phyloP scores from a whole-genome alignment of 257 asterid species.

The Cynanchum wilfordii region DNA sequence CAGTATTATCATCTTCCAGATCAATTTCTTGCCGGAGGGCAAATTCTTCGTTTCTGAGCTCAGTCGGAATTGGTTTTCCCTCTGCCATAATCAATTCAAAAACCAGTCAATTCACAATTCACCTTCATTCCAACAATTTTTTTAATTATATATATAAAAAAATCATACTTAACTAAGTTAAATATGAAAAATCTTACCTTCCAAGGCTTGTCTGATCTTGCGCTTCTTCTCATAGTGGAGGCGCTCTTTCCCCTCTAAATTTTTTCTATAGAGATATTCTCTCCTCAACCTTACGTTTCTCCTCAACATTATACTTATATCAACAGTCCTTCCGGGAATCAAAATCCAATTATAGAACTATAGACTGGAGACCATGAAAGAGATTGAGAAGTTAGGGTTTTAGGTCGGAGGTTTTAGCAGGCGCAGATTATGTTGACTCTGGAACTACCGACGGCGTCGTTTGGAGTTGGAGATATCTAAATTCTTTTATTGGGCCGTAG shows the following conservation, averaged over 20 bases:
- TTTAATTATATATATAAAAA: neutral
- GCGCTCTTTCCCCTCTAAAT: slow-evolving; percentile 89
- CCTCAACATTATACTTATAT: slow-evolving; percentile 46
- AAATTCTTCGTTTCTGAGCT: slow-evolving; percentile 89
- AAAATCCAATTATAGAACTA: neutral
- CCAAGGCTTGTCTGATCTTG: slow-evolving; percentile 69
- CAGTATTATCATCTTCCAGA: slow-evolving; percentile 84
- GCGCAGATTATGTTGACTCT: too few species aligned
- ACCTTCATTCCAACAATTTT: neutral
- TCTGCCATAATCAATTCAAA: slow-evolving; percentile 32
- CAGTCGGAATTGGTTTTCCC: slow-evolving; percentile 97
- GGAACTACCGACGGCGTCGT: neutral
- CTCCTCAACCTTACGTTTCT: slow-evolving; percentile 73
- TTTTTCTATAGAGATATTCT: slow-evolving; percentile 81
- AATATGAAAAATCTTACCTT: slow-evolving; percentile 34
- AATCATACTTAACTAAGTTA: neutral
- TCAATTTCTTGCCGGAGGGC: slow-evolving; percentile 89
- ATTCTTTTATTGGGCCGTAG: neutral
- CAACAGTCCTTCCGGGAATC: neutral
- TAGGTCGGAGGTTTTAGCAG: neutral
- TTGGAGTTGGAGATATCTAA: neutral
- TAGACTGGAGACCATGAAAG: neutral
- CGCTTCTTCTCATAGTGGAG: slow-evolving; percentile 84
- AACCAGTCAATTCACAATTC: neutral
- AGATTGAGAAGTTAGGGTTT: neutral